Conservation (phyloP, 306 rosid genomes). For the Medicago ruthenica region DNA sequence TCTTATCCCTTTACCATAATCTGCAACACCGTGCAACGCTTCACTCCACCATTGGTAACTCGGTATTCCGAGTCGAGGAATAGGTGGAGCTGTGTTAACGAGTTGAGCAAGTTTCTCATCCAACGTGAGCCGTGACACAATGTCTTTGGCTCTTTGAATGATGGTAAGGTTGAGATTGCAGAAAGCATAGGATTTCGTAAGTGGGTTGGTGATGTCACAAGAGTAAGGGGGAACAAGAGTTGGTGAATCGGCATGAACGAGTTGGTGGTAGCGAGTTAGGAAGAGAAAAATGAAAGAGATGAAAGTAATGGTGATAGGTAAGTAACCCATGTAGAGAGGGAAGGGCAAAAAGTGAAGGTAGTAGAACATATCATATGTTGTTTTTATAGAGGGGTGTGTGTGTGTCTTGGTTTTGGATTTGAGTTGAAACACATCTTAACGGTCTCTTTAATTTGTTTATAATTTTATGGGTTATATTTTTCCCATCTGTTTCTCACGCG, state of each 20-base stretch:
- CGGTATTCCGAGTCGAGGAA: conserved; percentile 91
- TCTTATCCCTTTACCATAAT: conserved; percentile 57
- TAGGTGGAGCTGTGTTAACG: conserved; percentile 75
- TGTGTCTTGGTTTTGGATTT: no score
- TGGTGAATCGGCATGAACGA: conserved; percentile 43
- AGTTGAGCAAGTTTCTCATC: conserved; percentile 92
- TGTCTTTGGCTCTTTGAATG: conserved; percentile 56
- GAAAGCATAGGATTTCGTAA: conserved; percentile 57
- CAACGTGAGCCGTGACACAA: conserved; percentile 82
- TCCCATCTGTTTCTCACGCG: no score
- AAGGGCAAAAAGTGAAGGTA: no score
- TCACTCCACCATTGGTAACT: conserved; percentile 92
- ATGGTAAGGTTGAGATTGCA: conserved; percentile 66
- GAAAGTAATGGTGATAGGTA: background rate
- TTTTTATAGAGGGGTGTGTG: no score
- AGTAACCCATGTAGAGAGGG: background rate
- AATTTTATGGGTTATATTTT: no score
- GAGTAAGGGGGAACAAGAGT: conserved; percentile 61
- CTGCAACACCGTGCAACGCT: conserved; percentile 80
- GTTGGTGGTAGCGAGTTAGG: conserved; percentile 20
- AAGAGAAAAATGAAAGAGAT: conserved; percentile 4
- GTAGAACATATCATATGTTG: no score
- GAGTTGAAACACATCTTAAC: no score
- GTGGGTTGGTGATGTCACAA: conserved; percentile 65
- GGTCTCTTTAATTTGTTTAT: no score